Base-by-base conservation (phyloP, 257 asterid species). In the Nicotiana noctiflora region DNA sequence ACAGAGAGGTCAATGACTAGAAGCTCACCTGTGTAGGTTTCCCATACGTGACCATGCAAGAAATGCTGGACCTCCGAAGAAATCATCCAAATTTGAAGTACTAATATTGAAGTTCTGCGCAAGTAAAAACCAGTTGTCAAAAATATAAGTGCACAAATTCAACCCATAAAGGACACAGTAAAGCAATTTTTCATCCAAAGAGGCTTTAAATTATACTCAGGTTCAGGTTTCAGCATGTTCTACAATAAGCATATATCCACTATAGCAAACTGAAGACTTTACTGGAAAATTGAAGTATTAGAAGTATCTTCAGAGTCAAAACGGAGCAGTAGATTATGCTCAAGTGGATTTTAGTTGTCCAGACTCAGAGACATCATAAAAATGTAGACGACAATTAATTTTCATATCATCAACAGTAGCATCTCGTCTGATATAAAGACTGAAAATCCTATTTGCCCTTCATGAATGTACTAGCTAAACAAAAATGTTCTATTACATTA, bases 41-140 rank as follows among this genome's bases (percentile, higher is more conserved):
- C 92, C 97, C 96, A 93, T 93, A 17, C 97, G 91, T 56, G 97
- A 91, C 96, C 97, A 93, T 56, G 97, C 96, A 86, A 93, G 97
- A 86, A 93, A 93, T 25, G 94, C 97, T 66, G 97, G 96, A 80
- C 97, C 97, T 78, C 97, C 97, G 65, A 93, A 93, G 89, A 93
- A 93, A 87, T 91, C 93, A 84, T 84, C 84, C 91, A 93, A 86
- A 76, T 90, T 91, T 82, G 76, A 79, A 83, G 86, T 85, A 81
- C 92, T 93, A 46, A 93, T 87, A 67, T 93, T 91, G 87, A 93
- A 93, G 29, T 87, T 89, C 97, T 93, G 96, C 62, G 61, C 66
- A 84, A 49, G 40, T 46, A 79, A 31, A 66, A 75, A 81, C 74
- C 65, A 85, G 40, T 17, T 80, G 53, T 65, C 79, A 72, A 51